Conservation (phyloP, 2,329 filamentous ascomycete genomes). For the Phialemonium atrogriseum region DNA sequence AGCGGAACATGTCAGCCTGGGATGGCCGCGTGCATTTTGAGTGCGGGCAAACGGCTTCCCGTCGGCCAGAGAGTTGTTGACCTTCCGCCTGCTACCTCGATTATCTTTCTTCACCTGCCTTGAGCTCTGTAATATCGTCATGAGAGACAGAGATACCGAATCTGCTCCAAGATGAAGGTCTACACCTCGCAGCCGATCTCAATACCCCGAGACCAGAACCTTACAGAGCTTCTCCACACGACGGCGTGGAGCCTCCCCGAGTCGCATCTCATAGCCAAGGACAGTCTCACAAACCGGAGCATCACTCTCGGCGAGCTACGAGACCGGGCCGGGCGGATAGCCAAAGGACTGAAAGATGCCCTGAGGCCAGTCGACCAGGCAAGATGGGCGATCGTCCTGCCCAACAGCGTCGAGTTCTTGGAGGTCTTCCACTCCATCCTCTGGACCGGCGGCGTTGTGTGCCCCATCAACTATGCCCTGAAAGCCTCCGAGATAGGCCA, state of each 20-base stretch:
- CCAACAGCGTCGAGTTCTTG: constrained; percentile 35
- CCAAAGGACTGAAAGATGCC: constrained; percentile 25
- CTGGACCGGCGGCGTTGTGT: constrained; percentile 30
- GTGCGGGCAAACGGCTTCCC: too few species aligned
- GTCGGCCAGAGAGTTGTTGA: too few species aligned
- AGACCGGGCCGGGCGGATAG: constrained; percentile 29
- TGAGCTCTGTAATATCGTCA: too few species aligned
- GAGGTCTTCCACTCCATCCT: constrained; percentile 32
- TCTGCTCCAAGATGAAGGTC: constrained; percentile 21
- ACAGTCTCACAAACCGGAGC: constrained; percentile 35
- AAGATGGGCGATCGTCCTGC: constrained; percentile 33
- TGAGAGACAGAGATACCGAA: too few species aligned
- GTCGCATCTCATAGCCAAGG: constrained; percentile 32
- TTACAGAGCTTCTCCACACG: constrained; percentile 34
- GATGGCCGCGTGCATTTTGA: too few species aligned
- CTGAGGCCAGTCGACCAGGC: constrained; percentile 25
- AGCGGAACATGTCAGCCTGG: too few species aligned
- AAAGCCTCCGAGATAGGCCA: constrained; percentile 31
- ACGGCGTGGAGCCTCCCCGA: constrained; percentile 25
- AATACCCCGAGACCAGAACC: constrained; percentile 30
- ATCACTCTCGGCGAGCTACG: constrained; percentile 34
- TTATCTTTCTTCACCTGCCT: too few species aligned
- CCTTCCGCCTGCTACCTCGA: too few species aligned
- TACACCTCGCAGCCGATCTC: constrained; percentile 22
- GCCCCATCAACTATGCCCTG: constrained; percentile 30